Percentiles rank a stretch among this genome's conserved stretches.
These are phyloP conservation scores for Cercospora sp. DNA, from an alignment of 2,329 filamentous ascomycete species.

Conservation along the genomic window DNA sequence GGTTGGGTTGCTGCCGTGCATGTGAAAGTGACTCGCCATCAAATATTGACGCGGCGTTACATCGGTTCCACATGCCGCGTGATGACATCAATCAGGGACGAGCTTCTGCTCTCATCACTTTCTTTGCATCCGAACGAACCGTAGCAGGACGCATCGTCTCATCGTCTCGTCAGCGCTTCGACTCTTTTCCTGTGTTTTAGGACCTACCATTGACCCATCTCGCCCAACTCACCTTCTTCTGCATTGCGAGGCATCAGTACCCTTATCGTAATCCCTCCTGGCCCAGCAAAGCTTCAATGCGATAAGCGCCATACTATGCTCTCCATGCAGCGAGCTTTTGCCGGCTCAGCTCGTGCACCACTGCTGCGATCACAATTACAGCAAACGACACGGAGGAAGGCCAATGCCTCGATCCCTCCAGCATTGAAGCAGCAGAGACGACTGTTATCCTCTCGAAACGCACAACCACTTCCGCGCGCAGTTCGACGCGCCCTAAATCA, in stretches of 20 bases:
- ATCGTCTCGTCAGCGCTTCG: conserved; percentile 1
- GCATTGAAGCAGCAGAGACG: conserved; percentile 12
- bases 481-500: conserved; percentile 20
- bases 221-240: neutral
- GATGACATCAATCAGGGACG: conserved; percentile 3
- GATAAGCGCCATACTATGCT: conserved; percentile 27
- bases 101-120: conserved; percentile 3
- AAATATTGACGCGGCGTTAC: conserved; percentile 8
- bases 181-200: neutral
- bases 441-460: conserved; percentile 9
- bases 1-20: neutral
- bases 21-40: conserved; percentile 11
- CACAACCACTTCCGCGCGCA: conserved; percentile 23
- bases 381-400: conserved; percentile 11
- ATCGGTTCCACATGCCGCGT: neutral
- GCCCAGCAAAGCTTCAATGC: conserved; percentile 23
- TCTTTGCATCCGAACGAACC: neutral
- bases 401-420: conserved; percentile 16
- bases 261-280: conserved; percentile 2
- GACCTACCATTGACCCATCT: neutral
- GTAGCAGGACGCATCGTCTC: neutral
- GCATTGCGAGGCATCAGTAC: neutral
- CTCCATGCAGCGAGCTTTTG: conserved; percentile 28
- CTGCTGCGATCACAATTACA: conserved; percentile 13
- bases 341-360: conserved; percentile 24